A percentile compares a stretch with the other conserved stretches of the same genome.
These are phyloP conservation scores for Crotalaria pallida DNA, from an alignment of 306 rosid genomes.

Conservation along the genomic window DNA sequence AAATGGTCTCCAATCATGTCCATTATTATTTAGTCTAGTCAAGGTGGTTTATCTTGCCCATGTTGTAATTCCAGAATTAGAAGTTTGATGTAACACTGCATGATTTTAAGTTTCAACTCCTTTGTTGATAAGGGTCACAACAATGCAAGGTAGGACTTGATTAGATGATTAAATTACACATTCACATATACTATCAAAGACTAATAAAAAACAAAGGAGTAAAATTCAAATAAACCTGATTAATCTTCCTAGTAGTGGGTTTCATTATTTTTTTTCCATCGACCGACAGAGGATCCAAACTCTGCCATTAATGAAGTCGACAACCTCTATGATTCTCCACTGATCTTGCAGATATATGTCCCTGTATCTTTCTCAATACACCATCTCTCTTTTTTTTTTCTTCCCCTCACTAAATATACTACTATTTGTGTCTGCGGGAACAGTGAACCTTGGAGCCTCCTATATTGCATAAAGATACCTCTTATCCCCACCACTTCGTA, in stretches of 20 bases:
- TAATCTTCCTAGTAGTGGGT: not conserved
- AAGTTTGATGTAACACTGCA: slow-evolving; percentile 46
- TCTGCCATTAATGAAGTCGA: slow-evolving; percentile 82
- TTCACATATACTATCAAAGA: slow-evolving; percentile 12
- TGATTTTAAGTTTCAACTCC: slow-evolving; percentile 28
- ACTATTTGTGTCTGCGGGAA: slow-evolving; percentile 42
- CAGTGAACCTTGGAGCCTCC: slow-evolving; percentile 39
- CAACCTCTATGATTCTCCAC: slow-evolving; percentile 68
- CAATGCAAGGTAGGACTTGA: slow-evolving; percentile 28
- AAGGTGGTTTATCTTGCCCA: slow-evolving; percentile 52
- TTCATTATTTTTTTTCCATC: slow-evolving; percentile 26
- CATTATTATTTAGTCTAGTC: slow-evolving; percentile 58
- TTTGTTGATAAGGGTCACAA: slow-evolving; percentile 28
- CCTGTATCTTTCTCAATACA: slow-evolving; percentile 31
- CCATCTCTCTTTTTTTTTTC: slow-evolving; percentile 11
- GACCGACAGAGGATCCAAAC: slow-evolving; percentile 67
- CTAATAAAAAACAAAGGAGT: slow-evolving; percentile 6
- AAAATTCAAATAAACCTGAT: not conserved
- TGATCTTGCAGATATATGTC: slow-evolving; percentile 65
- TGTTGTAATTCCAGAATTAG: slow-evolving; percentile 39
- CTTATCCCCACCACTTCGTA: not conserved
- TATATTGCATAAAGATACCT: slow-evolving; percentile 29
- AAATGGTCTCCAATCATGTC: slow-evolving; percentile 37
- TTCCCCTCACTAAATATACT: slow-evolving; percentile 35
- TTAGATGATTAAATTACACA: slow-evolving; percentile 32